Conservation (phyloP, 2,329 filamentous ascomycete species). For the Emmonsiellopsis sp. region DNA sequence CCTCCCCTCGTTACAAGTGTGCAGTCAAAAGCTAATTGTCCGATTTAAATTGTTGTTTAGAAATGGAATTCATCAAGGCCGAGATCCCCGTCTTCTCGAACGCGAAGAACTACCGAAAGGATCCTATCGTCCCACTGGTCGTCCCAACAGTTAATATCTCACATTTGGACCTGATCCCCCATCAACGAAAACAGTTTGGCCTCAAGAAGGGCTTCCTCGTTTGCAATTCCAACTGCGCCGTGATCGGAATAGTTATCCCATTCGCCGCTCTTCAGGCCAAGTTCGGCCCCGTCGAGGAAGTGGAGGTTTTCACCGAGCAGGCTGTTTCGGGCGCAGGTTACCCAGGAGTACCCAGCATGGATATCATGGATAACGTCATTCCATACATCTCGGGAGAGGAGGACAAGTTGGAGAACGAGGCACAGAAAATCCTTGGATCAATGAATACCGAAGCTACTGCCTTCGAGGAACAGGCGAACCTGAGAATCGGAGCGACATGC, state of each 20-base stretch:
- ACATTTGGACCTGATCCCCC: conserved; percentile 80
- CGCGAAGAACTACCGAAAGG: conserved; percentile 90
- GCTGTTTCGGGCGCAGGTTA: conserved; percentile 82
- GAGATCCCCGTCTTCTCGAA: conserved; percentile 93
- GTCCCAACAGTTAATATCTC: conserved; percentile 89
- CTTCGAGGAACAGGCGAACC: conserved; percentile 63
- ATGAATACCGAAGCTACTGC: conserved; percentile 63
- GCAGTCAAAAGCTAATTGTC: neutral
- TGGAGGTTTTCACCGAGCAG: conserved; percentile 90
- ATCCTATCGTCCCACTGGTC: conserved; percentile 83
- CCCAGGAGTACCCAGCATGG: conserved; percentile 71
- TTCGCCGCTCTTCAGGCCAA: conserved; percentile 80
- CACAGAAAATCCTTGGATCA: conserved; percentile 81
- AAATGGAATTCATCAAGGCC: conserved; percentile 82
- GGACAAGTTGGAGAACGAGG: conserved; percentile 91
- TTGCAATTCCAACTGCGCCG: conserved; percentile 97
- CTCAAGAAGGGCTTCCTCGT: conserved; percentile 84
- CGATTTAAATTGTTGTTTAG: conserved; percentile 35
- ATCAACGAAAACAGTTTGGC: conserved; percentile 65
- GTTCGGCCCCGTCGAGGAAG: conserved; percentile 68
- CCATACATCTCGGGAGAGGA: conserved; percentile 91
- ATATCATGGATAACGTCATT: conserved; percentile 91
- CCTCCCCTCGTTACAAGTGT: neutral
- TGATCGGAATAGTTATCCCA: conserved; percentile 91
- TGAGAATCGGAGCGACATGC: conserved; percentile 78